A percentile compares a stretch with the other conserved stretches of the same genome.
Evolutionary conservation across 306 rosid genomes (phyloP).

Genomic region (Cucurbita pepo): DNA sequence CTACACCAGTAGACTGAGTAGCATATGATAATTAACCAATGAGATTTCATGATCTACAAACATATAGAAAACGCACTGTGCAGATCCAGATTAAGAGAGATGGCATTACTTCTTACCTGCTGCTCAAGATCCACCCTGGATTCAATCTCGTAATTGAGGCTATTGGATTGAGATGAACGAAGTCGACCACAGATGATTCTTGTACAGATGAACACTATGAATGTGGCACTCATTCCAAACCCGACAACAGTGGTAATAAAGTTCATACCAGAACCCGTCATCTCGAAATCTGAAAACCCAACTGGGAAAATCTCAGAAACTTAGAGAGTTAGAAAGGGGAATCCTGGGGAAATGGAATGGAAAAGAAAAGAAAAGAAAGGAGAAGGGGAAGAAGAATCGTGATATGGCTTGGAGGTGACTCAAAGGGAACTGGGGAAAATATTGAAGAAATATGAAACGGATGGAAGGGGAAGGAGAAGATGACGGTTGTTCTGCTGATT

Average conservation of each 20-base stretch:
- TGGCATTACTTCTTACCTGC: constrained; percentile 30
- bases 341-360: neutral
- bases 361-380: neutral
- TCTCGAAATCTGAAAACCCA: constrained; percentile 9
- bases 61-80: neutral
- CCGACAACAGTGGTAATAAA: constrained; percentile 68
- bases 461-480: constrained; percentile 20
- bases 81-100: neutral
- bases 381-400: constrained; percentile 21
- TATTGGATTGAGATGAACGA: constrained; percentile 25
- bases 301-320: neutral
- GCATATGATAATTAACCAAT: neutral
- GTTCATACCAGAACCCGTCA: constrained; percentile 39
- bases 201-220: constrained; percentile 87
- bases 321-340: neutral
- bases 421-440: constrained; percentile 6
- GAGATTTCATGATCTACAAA: neutral
- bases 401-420: constrained; percentile 39
- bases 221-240: constrained; percentile 88
- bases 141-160: constrained; percentile 45
- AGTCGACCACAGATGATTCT: constrained; percentile 85
- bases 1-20: neutral
- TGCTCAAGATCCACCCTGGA: constrained; percentile 57
- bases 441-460: constrained; percentile 2
- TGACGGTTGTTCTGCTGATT: constrained; percentile 14